phyloP scores from a whole-genome alignment of 441 rosid species.

The Bocquillonia castaneifolia region DNA sequence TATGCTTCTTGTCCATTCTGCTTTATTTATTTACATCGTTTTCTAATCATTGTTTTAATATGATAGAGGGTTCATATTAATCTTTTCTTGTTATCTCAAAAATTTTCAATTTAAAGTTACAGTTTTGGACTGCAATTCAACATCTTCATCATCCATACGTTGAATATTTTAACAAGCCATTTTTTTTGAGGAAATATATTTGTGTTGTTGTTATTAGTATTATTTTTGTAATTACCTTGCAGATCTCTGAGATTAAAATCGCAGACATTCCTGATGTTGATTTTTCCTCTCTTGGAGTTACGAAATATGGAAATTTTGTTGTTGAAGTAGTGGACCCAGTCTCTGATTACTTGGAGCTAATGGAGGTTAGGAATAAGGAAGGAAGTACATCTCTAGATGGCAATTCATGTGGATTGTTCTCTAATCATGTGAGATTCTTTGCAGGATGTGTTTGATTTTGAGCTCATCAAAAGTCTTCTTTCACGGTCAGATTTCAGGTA shows the following conservation, averaged over 20 bases:
- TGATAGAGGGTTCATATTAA: too few relatives aligned
- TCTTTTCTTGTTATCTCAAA: too few relatives aligned
- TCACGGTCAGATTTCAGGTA: constrained; percentile 77
- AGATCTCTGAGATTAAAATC: constrained; percentile 83
- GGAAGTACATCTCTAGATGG: constrained; percentile 15
- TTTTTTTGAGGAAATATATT: too few relatives aligned
- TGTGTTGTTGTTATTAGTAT: constrained; percentile 8
- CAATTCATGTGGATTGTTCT: constrained; percentile 17
- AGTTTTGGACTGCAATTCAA: constrained; percentile 1
- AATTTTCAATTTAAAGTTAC: too few relatives aligned
- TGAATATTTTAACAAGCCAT: background rate
- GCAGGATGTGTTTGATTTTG: constrained; percentile 87
- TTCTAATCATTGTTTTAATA: too few relatives aligned
- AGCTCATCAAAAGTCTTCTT: constrained; percentile 72
- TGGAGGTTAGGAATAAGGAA: constrained; percentile 61
- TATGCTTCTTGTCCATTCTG: too few relatives aligned
- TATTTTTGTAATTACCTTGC: constrained; percentile 22
- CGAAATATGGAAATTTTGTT: constrained; percentile 58
- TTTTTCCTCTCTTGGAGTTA: constrained; percentile 65
- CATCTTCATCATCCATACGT: background rate
- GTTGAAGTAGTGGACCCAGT: constrained; percentile 93
- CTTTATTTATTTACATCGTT: too few relatives aligned
- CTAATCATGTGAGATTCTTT: constrained; percentile 29
- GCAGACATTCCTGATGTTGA: constrained; percentile 83
- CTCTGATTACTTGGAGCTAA: constrained; percentile 81